A percentile compares a stretch with the other conserved stretches of the same genome.
phyloP scores from a whole-genome alignment of 495 filamentous ascomycete genomes.

The Xylaria bambusicola region DNA sequence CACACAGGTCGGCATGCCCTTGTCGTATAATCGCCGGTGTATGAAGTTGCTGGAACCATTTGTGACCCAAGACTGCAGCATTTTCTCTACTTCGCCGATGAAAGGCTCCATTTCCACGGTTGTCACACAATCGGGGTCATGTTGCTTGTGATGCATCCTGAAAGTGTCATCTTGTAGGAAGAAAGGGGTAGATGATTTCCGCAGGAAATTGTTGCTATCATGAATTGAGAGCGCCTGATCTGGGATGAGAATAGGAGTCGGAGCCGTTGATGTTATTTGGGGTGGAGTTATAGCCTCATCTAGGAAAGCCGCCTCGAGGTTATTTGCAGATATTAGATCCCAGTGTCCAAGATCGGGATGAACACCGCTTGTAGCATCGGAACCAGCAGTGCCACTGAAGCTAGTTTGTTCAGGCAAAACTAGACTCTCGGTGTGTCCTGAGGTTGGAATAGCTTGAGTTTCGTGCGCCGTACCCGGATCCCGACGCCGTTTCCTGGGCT shows the following conservation, averaged over 20 bases:
- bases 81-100: constrained; percentile 27
- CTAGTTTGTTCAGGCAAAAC: not conserved
- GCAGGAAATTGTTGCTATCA: constrained; percentile 5
- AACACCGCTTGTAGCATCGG: not conserved
- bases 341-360: not conserved
- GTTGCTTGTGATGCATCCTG: constrained; percentile 20
- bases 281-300: not conserved
- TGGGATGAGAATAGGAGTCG: not conserved
- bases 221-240: not conserved
- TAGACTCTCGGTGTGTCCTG: not conserved
- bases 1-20: constrained; percentile 32
- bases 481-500: constrained; percentile 24
- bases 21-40: constrained; percentile 40
- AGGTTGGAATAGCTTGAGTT: not conserved
- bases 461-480: not conserved
- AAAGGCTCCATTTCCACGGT: constrained; percentile 27
- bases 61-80: constrained; percentile 27
- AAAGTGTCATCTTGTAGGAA: constrained; percentile 27
- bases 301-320: not conserved
- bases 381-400: not conserved
- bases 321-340: not conserved
- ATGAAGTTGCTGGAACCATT: constrained; percentile 37
- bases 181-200: constrained; percentile 19
- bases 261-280: not conserved
- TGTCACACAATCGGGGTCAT: constrained; percentile 6